phyloP scores from a whole-genome alignment of 306 rosid species.

The Cicer pinnatifidum region DNA sequence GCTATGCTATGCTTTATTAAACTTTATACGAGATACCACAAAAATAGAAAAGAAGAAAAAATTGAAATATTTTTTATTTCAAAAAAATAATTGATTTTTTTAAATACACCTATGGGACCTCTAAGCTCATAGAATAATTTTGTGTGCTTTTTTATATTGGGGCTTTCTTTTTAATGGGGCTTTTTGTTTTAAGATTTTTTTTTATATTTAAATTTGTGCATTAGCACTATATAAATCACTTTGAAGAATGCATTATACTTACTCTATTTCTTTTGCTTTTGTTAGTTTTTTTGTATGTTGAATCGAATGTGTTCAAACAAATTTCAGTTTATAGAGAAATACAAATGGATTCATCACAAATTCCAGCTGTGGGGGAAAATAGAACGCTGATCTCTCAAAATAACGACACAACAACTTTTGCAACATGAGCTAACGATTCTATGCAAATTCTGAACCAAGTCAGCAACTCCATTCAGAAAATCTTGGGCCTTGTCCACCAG shows the following conservation, averaged over 20 bases:
- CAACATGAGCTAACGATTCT: constrained; percentile 68
- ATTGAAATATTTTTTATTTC: too few relatives aligned
- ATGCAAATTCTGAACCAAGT: constrained; percentile 81
- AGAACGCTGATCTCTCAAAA: constrained; percentile 58
- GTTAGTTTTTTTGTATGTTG: constrained; percentile 11
- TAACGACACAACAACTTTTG: constrained; percentile 54
- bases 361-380: constrained; percentile 54
- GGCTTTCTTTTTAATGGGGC: too few relatives aligned
- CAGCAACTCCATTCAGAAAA: constrained; percentile 81
- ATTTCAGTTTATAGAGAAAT: constrained; percentile 21
- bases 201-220: neutral
- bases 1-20: too few relatives aligned
- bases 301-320: constrained; percentile 5
- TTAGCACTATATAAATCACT: neutral
- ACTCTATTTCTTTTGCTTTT: neutral
- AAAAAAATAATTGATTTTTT: too few relatives aligned
- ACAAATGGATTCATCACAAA: constrained; percentile 70
- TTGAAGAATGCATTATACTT: neutral
- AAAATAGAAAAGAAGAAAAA: too few relatives aligned
- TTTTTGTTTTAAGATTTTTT: neutral
- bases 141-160: too few relatives aligned
- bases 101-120: too few relatives aligned
- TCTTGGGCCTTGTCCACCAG: too few relatives aligned
- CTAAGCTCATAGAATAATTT: too few relatives aligned
- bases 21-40: too few relatives aligned